Percentiles rank a stretch among this genome's conserved stretches.
These are phyloP conservation scores for Hyaloperonospora brassicae DNA, from an alignment of 352 stramenopile species.

Conservation along the genomic window DNA sequence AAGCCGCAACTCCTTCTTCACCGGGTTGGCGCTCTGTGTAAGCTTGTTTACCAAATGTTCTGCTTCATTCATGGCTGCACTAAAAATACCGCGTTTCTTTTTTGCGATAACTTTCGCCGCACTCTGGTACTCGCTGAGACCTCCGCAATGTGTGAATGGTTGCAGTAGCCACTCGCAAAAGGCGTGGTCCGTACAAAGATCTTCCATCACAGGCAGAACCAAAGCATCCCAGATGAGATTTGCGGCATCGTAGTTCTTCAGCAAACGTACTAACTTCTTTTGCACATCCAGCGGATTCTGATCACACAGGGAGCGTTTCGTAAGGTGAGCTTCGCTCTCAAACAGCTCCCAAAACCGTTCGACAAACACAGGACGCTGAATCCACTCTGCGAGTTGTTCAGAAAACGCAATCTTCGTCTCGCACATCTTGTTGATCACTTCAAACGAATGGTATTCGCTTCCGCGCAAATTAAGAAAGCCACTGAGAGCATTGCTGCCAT, in stretches of 20 bases:
- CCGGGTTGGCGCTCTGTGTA: conserved; percentile 26
- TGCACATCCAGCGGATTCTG: conserved; percentile 53
- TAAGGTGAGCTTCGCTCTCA: conserved; percentile 41
- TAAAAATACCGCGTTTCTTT: conserved; percentile 63
- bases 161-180: conserved; percentile 54
- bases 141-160: conserved; percentile 53
- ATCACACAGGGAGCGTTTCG: conserved; percentile 29
- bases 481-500: conserved; percentile 40
- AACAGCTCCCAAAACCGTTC: conserved; percentile 59
- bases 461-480: conserved; percentile 59
- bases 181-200: conserved; percentile 26
- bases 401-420: conserved; percentile 45
- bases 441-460: conserved; percentile 56
- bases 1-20: conserved; percentile 53
- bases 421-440: conserved; percentile 52
- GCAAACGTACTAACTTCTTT: conserved; percentile 61
- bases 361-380: conserved; percentile 37
- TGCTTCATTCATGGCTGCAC: conserved; percentile 38
- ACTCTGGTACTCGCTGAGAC: conserved; percentile 64
- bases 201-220: conserved; percentile 37
- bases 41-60: conserved; percentile 49
- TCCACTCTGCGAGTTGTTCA: conserved; percentile 41
- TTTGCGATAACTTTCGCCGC: conserved; percentile 54
- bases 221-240: conserved; percentile 54
- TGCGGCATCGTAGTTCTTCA: conserved; percentile 65